phyloP scores from a whole-genome alignment of 257 asterid genomes.

The Solanum virginianum region DNA sequence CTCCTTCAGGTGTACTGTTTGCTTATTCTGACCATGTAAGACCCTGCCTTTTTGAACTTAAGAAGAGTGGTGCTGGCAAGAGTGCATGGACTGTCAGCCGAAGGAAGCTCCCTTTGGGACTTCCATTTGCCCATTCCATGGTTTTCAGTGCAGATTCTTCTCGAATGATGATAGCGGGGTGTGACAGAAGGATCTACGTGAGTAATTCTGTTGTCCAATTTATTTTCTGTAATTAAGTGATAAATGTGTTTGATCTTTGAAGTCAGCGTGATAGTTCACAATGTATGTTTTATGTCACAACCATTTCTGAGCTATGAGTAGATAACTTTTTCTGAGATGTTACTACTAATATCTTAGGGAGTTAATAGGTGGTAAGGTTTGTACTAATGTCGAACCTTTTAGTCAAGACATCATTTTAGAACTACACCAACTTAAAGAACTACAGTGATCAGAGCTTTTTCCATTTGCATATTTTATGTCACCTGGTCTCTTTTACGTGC shows the following conservation, averaged over 20 bases:
- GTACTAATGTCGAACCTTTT: background rate
- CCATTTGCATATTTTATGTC: background rate
- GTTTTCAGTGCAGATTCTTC: conserved; percentile 79
- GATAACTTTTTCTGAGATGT: background rate
- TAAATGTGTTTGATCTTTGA: background rate
- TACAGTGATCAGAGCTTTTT: background rate
- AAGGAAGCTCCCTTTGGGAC: conserved; percentile 44
- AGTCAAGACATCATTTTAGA: background rate
- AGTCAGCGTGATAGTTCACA: background rate
- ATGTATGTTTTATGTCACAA: background rate
- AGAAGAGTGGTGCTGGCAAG: conserved; percentile 43
- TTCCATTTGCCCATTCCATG: conserved; percentile 87
- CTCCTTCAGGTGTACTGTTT: conserved; percentile 68
- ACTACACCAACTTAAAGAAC: background rate
- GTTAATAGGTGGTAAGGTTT: background rate
- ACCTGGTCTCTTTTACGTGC: background rate
- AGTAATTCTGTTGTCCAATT: conserved; percentile 7
- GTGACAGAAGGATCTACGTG: conserved; percentile 79
- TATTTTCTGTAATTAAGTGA: background rate
- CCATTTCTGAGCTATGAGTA: background rate
- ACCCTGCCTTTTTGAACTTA: conserved; percentile 67
- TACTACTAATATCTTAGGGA: background rate
- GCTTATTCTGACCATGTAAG: conserved; percentile 83
- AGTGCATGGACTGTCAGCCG: conserved; percentile 47
- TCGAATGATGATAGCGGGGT: conserved; percentile 67